Evolutionary conservation across 345 rosid species (phyloP).

Genomic region (Cardamine resedifolia): DNA sequence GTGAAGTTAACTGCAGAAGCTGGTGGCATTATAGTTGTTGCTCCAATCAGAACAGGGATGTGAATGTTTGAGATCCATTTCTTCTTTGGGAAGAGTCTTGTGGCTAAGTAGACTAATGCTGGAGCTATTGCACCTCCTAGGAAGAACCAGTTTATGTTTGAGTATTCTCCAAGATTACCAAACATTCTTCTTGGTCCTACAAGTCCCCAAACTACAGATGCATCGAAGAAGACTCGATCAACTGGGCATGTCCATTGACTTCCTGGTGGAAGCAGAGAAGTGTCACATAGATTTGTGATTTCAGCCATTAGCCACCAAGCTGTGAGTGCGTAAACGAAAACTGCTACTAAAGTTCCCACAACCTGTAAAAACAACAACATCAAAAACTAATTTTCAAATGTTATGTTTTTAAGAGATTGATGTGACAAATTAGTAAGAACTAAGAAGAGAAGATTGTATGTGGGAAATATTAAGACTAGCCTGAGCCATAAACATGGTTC

Average conservation of each 20-base stretch:
- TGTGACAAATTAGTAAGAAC: not conserved
- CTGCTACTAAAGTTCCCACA: conserved; percentile 63
- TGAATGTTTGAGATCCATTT: conserved; percentile 63
- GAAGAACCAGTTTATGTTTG: conserved; percentile 70
- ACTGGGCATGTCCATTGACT: conserved; percentile 82
- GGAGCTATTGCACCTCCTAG: conserved; percentile 72
- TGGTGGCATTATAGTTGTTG: conserved; percentile 77
- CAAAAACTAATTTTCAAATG: not conserved
- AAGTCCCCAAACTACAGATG: conserved; percentile 87
- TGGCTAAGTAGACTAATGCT: conserved; percentile 59
- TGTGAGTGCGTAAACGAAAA: conserved; percentile 47
- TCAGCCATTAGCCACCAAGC: conserved; percentile 88
- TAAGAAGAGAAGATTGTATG: conserved; percentile 7
- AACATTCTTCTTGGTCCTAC: conserved; percentile 81
- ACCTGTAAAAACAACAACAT: conserved; percentile 42
- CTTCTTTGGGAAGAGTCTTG: conserved; percentile 55
- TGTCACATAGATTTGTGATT: conserved; percentile 68
- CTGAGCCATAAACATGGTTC: conserved; percentile 72
- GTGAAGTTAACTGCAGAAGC: conserved; percentile 82
- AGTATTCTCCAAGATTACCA: conserved; percentile 70
- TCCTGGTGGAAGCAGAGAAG: conserved; percentile 46
- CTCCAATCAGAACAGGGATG: conserved; percentile 71
- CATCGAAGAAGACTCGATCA: conserved; percentile 69
- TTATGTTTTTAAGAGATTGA: not conserved
- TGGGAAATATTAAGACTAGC: not conserved